Percentiles rank a stretch among this genome's conserved stretches.
These are phyloP conservation scores for Salicornia ramosissima DNA, from an alignment of 148 eudicot genomes.

Conservation along the genomic window DNA sequence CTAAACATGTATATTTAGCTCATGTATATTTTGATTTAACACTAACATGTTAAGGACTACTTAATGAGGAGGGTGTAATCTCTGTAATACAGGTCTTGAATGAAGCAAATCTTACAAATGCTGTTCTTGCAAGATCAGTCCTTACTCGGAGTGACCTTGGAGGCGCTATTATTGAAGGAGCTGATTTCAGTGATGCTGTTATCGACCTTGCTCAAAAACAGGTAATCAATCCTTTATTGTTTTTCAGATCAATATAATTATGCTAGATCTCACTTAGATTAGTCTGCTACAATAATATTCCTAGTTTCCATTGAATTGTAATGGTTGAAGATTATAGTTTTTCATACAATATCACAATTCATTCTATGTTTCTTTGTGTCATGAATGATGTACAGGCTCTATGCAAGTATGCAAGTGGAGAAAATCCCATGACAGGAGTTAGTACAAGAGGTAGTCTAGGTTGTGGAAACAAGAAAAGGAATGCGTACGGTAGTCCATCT, in stretches of 20 bases:
- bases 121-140: slow-evolving; percentile 79
- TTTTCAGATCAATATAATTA: too few relatives aligned
- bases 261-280: background rate
- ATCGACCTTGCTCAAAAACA: slow-evolving; percentile 80
- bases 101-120: slow-evolving; percentile 92
- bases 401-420: slow-evolving; percentile 93
- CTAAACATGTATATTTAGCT: background rate
- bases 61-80: background rate
- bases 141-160: slow-evolving; percentile 97
- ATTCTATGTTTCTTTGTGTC: background rate
- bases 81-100: slow-evolving; percentile 54
- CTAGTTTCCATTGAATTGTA: background rate
- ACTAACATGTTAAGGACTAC: background rate
- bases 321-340: background rate
- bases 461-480: slow-evolving; percentile 82
- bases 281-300: too few relatives aligned
- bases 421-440: slow-evolving; percentile 81
- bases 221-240: slow-evolving; percentile 34
- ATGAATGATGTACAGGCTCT: slow-evolving; percentile 48
- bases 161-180: slow-evolving; percentile 87
- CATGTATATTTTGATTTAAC: background rate
- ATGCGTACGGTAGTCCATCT: slow-evolving; percentile 88
- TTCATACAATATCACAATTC: background rate
- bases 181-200: slow-evolving; percentile 97
- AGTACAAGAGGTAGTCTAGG: slow-evolving; percentile 89